A percentile compares a stretch with the other conserved stretches of the same genome.
Evolutionary conservation across 768 basidiomycete genomes (phyloP).

Genomic region (Pisolithus microcarpus): DNA sequence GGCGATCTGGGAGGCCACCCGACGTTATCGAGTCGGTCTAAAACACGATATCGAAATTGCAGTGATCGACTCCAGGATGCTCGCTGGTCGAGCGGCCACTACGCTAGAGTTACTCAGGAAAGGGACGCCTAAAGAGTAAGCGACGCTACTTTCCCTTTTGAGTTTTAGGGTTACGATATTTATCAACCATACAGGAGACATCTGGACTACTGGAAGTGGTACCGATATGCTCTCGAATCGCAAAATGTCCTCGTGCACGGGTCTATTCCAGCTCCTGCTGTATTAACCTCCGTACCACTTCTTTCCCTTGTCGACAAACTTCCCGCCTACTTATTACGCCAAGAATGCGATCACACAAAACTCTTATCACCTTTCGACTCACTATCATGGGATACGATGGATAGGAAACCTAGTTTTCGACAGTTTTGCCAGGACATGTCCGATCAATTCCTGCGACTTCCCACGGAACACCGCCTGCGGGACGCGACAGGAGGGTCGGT

Average conservation of each 20-base stretch:
- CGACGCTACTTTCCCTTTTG: background rate
- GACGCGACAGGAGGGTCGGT: constrained; percentile 66
- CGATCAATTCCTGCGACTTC: constrained; percentile 49
- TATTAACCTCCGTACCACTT: constrained; percentile 66
- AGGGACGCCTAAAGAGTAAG: constrained; percentile 50
- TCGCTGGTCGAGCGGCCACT: constrained; percentile 53
- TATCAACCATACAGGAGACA: constrained; percentile 38
- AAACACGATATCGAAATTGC: constrained; percentile 77
- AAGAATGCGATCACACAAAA: constrained; percentile 25
- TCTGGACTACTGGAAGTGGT: constrained; percentile 68
- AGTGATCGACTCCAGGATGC: constrained; percentile 60
- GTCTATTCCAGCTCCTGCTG: constrained; percentile 56
- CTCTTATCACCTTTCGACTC: constrained; percentile 28
- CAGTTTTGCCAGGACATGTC: constrained; percentile 69
- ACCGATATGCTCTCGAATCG: constrained; percentile 65
- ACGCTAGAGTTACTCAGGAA: constrained; percentile 57
- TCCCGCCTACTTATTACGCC: constrained; percentile 60
- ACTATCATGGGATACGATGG: constrained; percentile 49
- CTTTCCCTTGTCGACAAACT: constrained; percentile 56
- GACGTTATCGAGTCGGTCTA: constrained; percentile 62
- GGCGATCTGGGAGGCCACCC: constrained; percentile 76
- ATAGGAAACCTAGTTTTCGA: constrained; percentile 55
- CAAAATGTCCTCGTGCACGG: constrained; percentile 70
- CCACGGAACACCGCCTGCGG: constrained; percentile 49
- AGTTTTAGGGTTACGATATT: background rate